Conservation (phyloP, 129 eudicot species). For the Heracleum sosnowskyi region DNA sequence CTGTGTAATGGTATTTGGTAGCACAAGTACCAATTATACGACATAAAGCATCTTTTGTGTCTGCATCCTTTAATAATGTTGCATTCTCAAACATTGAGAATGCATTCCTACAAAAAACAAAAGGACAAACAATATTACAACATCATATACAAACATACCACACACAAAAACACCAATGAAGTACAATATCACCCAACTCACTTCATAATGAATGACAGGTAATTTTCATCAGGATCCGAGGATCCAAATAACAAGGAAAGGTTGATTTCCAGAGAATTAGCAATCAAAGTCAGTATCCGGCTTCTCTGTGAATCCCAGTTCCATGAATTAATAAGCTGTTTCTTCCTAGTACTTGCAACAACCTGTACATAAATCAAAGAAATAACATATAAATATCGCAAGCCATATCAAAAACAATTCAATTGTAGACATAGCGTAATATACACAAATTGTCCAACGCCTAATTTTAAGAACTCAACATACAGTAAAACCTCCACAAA, state of each 20-base stretch:
- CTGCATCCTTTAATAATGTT: conserved; percentile 59
- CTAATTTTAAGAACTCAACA: not conserved
- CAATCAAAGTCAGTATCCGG: conserved; percentile 63
- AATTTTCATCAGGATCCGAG: conserved; percentile 85
- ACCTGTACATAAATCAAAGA: conserved; percentile 27
- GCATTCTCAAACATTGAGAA: conserved; percentile 78
- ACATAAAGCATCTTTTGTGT: conserved; percentile 80
- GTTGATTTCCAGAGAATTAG: conserved; percentile 85
- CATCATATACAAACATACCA: not conserved
- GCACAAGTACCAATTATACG: conserved; percentile 77
- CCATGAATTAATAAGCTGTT: conserved; percentile 63
- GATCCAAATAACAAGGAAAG: conserved; percentile 90
- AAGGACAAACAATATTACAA: not conserved
- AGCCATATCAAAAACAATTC: not conserved
- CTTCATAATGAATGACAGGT: conserved; percentile 62
- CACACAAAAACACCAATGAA: not conserved
- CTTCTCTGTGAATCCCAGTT: conserved; percentile 88
- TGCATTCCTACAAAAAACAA: conserved; percentile 54
- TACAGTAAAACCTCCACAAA: not conserved
- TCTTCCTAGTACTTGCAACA: conserved; percentile 55
- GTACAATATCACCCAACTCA: not conserved
- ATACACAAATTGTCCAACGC: not conserved
- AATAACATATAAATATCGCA: not conserved
- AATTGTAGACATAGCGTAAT: not conserved
- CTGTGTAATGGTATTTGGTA: conserved; percentile 70